Base-by-base conservation (phyloP, 306 rosid species). In the Neltuma alba region DNA sequence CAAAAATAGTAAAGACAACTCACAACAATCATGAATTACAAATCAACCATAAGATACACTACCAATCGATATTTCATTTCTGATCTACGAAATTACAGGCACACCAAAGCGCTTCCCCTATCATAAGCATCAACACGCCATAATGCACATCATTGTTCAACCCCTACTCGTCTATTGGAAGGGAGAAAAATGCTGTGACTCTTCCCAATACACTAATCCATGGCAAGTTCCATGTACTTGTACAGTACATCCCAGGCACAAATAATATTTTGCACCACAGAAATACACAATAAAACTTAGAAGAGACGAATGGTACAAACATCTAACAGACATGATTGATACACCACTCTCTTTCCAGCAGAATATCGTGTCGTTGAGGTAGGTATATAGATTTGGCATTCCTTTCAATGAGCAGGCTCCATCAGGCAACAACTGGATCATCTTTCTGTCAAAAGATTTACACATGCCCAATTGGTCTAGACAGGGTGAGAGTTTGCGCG, bases 391-490 rank as follows among this genome's bases (percentile, higher is more conserved):
- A 77, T 80, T 81, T 37, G 54, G 85, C 83, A 82, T 83, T 90
- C 86, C 84, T 79, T 85, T 81, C 76, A 83, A 68, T 70, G 79
- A 78, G 91, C 85, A 85, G 64, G 87, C 87, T 82, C 86, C 89
- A 75, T 85, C 79, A 82, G 87, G 90, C 79, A 67, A 79, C 80
- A 82, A 79, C 75, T 70, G 80, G 89, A 87, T 83, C 87, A 83
- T 80, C 70, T 65, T 69, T 83, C 90, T 86, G 74, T 15, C 41
- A 76, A 67, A 76, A 71, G 72, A 0, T 66, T 31, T 78, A 65
- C 81, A 82, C 45, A 58, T 16, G 81, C 63, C 75, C 57, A 74
- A 80, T 75, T 70, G 77, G 67, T 77, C 84, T 79, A 70, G 76
- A 76, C 23, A 60, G 72, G 69, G 74, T 2, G 50, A 14, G 0